Conservation (phyloP, 139 green algal species). For the Diplosphaera chodatii region DNA sequence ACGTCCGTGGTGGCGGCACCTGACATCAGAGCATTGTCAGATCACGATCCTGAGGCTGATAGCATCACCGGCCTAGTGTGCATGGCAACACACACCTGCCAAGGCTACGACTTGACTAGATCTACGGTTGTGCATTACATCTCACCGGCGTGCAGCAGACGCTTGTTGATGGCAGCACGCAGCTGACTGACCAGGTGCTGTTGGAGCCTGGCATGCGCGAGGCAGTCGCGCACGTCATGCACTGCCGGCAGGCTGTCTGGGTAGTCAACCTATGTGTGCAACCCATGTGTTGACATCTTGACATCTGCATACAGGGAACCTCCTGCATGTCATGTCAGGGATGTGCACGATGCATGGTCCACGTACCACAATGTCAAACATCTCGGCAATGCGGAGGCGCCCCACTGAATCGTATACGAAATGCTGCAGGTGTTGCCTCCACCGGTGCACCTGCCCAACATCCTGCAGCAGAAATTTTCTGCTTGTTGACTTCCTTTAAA, state of each 20-base stretch:
- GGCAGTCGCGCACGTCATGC: slow-evolving; percentile 60
- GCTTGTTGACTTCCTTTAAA: too few species aligned
- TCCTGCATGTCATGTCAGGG: too few species aligned
- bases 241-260: slow-evolving; percentile 61
- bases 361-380: slow-evolving; percentile 86
- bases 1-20: slow-evolving; percentile 87
- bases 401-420: slow-evolving; percentile 69
- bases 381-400: slow-evolving; percentile 47
- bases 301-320: too few species aligned
- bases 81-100: too few species aligned
- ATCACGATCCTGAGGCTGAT: too few species aligned
- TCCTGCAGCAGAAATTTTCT: neutral
- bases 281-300: too few species aligned
- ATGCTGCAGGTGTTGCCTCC: slow-evolving; percentile 59
- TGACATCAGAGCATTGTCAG: too few species aligned
- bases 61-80: too few species aligned
- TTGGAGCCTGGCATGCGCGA: slow-evolving; percentile 64
- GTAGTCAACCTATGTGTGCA: slow-evolving; percentile 49
- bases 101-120: too few species aligned
- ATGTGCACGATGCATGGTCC: too few species aligned
- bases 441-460: slow-evolving; percentile 30
- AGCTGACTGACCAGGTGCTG: slow-evolving; percentile 26
- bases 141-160: slow-evolving; percentile 67
- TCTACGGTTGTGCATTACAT: too few species aligned
- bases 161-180: slow-evolving; percentile 15